phyloP scores from a whole-genome alignment of 176 grass and related monocot genomes.

The Aegilops longissima region DNA sequence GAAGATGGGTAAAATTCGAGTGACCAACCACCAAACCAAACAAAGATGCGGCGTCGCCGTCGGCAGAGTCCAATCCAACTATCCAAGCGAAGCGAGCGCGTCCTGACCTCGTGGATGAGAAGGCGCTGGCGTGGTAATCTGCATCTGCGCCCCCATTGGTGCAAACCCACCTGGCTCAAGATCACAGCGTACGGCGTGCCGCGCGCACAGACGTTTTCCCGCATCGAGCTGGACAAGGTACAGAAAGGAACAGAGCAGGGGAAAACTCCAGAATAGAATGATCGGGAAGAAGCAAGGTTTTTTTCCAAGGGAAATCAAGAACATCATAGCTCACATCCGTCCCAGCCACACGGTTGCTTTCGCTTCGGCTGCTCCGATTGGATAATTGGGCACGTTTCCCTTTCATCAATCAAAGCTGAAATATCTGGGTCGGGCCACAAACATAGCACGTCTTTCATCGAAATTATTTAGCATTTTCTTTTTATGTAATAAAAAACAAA shows the following conservation, averaged over 20 bases:
- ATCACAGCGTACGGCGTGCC: background rate
- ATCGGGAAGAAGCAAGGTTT: background rate
- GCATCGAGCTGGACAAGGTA: background rate
- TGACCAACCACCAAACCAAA: background rate
- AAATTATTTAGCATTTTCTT: too few species aligned
- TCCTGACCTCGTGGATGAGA: constrained; percentile 1
- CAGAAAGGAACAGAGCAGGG: background rate
- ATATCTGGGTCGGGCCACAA: background rate
- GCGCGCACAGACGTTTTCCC: background rate
- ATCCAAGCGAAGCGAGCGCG: background rate
- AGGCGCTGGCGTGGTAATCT: constrained; percentile 15
- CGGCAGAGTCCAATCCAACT: background rate
- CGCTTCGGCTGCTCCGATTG: background rate
- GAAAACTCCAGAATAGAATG: constrained; percentile 8
- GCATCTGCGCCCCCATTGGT: constrained; percentile 27
- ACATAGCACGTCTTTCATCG: background rate
- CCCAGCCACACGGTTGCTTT: constrained; percentile 18
- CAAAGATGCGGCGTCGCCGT: constrained; percentile 1
- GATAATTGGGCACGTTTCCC: constrained; percentile 3
- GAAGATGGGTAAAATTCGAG: too few species aligned
- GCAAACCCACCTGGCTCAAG: constrained; percentile 31
- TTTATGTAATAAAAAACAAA: too few species aligned
- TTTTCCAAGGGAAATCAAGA: background rate
- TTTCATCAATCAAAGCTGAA: background rate
- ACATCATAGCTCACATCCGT: background rate